Evolutionary conservation across 2,329 filamentous ascomycete genomes (phyloP).

Genomic region (Zelopaecilomyces penicillatus): DNA sequence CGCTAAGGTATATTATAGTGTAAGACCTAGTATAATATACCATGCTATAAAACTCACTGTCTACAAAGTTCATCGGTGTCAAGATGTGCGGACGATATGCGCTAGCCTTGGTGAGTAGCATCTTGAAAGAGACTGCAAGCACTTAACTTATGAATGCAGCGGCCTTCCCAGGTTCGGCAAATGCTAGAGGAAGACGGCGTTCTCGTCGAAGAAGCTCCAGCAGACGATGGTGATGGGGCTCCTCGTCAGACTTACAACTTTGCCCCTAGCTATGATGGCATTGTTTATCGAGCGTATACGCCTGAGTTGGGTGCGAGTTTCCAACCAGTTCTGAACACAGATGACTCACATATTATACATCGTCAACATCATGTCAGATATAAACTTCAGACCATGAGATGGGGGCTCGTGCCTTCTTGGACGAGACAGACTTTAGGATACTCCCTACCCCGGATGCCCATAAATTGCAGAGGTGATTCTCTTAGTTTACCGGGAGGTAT

Average conservation of each 20-base stretch:
- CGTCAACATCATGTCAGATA: slow-evolving; percentile 44
- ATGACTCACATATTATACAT: neutral
- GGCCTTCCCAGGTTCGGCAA: slow-evolving; percentile 65
- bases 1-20: too few relatives aligned
- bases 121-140: too few relatives aligned
- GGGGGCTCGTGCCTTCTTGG: slow-evolving; percentile 91
- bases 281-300: slow-evolving; percentile 74
- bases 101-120: too few relatives aligned
- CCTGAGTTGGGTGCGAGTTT: slow-evolving; percentile 50
- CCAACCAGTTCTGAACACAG: slow-evolving; percentile 11
- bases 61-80: too few relatives aligned
- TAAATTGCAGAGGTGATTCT: too few relatives aligned
- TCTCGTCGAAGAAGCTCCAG: slow-evolving; percentile 61
- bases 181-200: slow-evolving; percentile 68
- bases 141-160: too few relatives aligned
- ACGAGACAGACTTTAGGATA: slow-evolving; percentile 79
- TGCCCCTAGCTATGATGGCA: slow-evolving; percentile 74
- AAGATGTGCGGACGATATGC: too few relatives aligned
- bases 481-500: slow-evolving; percentile 70
- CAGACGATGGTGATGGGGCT: slow-evolving; percentile 53
- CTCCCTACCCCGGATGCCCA: slow-evolving; percentile 70
- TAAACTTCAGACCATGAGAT: slow-evolving; percentile 84
- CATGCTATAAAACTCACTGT: too few relatives aligned
- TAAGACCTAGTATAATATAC: too few relatives aligned
- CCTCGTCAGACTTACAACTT: slow-evolving; percentile 83